These are phyloP conservation scores for Ceratobasidium sp. DNA, from an alignment of 1,284 basidiomycete genomes.

Conservation along the genomic window DNA sequence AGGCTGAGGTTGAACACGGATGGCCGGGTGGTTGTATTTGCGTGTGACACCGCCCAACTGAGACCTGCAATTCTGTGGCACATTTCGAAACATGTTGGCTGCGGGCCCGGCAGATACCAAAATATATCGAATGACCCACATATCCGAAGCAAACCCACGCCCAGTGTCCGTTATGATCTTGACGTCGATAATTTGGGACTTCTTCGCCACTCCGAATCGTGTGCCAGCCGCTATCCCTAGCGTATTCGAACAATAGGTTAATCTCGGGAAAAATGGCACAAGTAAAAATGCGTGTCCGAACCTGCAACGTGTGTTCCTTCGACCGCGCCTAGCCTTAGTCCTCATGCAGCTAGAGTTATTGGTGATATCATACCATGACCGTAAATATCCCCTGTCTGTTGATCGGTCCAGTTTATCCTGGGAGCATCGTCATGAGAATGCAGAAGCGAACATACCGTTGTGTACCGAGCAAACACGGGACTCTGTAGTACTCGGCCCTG, in stretches of 20 bases:
- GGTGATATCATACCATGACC: slow-evolving; percentile 19
- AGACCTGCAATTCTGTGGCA: slow-evolving; percentile 21
- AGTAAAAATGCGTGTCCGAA: slow-evolving; percentile 2
- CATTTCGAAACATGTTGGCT: background rate
- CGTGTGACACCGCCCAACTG: slow-evolving; percentile 31
- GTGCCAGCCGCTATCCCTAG: slow-evolving; percentile 28
- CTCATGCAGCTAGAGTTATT: background rate
- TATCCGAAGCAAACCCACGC: slow-evolving; percentile 31
- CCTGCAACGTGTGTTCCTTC: slow-evolving; percentile 24
- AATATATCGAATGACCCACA: slow-evolving; percentile 2
- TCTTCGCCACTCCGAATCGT: slow-evolving; percentile 39
- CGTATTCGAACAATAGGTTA: background rate
- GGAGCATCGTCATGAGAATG: background rate
- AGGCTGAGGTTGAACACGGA: slow-evolving; percentile 39
- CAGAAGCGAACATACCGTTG: slow-evolving; percentile 21
- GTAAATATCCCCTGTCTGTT: slow-evolving; percentile 28
- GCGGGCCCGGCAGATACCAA: background rate
- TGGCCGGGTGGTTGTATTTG: slow-evolving; percentile 20
- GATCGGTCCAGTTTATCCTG: no score
- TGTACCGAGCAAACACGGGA: slow-evolving; percentile 36
- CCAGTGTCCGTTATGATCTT: slow-evolving; percentile 41
- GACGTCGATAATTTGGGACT: slow-evolving; percentile 40
- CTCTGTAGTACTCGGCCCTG: slow-evolving; percentile 16
- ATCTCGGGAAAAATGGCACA: background rate
- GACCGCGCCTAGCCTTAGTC: background rate